Evolutionary conservation across 1,284 basidiomycete genomes (phyloP), one percentile per base, ranked within the genome.

Genomic region (Heliocybe sulcata): DNA sequence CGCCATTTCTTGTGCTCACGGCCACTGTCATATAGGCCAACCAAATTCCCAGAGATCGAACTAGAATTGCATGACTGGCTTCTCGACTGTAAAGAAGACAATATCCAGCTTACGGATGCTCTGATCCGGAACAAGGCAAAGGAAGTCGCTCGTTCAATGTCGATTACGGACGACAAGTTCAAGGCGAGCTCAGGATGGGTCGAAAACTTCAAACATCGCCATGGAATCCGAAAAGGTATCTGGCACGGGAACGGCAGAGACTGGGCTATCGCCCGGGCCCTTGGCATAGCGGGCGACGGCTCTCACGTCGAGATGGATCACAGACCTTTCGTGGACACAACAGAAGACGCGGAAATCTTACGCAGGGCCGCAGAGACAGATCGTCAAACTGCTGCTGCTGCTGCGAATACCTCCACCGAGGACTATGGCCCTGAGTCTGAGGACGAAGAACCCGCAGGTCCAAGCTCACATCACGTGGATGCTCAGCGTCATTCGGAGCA

Each of bases 111-210:
- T 56, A 83, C 82, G 25, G 93, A 95, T 68, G 74, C 79, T 2
- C 72, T 80, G 58, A 86, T 95, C 56, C 83, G 86, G 55, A 70
- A 75, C 27, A 83, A 86, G 63, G 92, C 92, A 20, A 81, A 82
- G 55, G 77, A 85, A 59, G 76, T 89, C 54, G 90, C 88, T 2
- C 72, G 74, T 47, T 69, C 67, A 22, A 74, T 85, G 53, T 72
- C 77, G 57, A 82, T 82, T 60, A 64, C 77, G 47, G 77, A 84
- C 52, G 85, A 89, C 57, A 81, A 83, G 66, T 95, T 95, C 81
- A 95, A 94, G 71, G 92, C 90, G 23, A 91, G 87, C 60, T 83
- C 87, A 19, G 91, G 92, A 2, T 95, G 92, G 92, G 79, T 95
- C 55, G 92, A 94, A 64, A 92, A 92, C 68, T 95, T 94, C 77